These are phyloP conservation scores for Yamadazyma sp. DNA, from an alignment of 1,139 yeast species.

Conservation along the genomic window DNA sequence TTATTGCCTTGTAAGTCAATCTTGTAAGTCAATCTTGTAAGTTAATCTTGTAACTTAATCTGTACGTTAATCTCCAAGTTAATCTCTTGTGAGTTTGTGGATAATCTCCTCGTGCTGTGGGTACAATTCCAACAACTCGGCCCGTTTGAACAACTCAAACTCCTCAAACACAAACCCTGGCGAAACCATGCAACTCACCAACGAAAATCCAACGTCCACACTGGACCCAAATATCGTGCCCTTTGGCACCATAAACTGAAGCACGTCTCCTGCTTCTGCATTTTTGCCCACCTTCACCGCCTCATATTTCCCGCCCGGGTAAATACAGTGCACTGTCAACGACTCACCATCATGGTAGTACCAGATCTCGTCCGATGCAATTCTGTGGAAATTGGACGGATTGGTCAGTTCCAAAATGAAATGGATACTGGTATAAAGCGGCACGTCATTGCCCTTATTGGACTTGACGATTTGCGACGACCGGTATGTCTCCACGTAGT, in stretches of 20 bases:
- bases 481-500: slow-evolving; percentile 14
- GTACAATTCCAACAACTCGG: slow-evolving; percentile 14
- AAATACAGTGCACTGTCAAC: slow-evolving; percentile 20
- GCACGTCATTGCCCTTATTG: slow-evolving; percentile 18
- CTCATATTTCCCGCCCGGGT: slow-evolving; percentile 16
- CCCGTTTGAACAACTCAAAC: slow-evolving; percentile 16
- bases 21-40: too few relatives aligned
- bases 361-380: slow-evolving; percentile 22
- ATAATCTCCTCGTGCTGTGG: slow-evolving; percentile 20
- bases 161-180: slow-evolving; percentile 22
- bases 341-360: slow-evolving; percentile 20
- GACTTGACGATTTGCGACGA: slow-evolving; percentile 15
- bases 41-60: too few relatives aligned
- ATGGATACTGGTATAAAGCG: slow-evolving; percentile 19
- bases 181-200: slow-evolving; percentile 21
- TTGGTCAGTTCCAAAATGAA: slow-evolving; percentile 18
- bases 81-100: slow-evolving; percentile 14
- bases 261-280: slow-evolving; percentile 15
- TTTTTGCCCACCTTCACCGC: slow-evolving; percentile 16
- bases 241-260: slow-evolving; percentile 19
- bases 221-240: slow-evolving; percentile 21
- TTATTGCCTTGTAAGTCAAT: too few relatives aligned
- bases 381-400: slow-evolving; percentile 20
- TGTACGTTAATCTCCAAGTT: too few relatives aligned
- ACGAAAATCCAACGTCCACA: slow-evolving; percentile 17